phyloP scores from a whole-genome alignment of 1,284 basidiomycete species.

The Sparassis latifolia region DNA sequence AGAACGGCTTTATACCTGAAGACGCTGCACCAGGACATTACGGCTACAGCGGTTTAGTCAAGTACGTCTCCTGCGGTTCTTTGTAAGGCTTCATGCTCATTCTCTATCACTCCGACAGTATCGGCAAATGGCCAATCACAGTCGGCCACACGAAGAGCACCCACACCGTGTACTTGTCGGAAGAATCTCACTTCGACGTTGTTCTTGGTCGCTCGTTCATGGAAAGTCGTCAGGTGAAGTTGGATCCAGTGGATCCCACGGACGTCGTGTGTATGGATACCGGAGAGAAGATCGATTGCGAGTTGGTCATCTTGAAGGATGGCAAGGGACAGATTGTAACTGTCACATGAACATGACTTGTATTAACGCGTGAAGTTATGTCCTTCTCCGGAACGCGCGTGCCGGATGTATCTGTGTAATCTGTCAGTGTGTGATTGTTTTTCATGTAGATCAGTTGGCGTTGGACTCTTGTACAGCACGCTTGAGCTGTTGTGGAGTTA shows the following conservation, averaged over 20 bases:
- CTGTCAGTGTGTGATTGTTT: no score
- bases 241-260: conserved; percentile 81
- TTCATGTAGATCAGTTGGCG: no score
- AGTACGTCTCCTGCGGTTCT: conserved; percentile 28
- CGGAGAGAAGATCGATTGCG: conserved; percentile 90
- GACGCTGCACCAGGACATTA: conserved; percentile 81
- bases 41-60: conserved; percentile 80
- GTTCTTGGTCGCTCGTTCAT: conserved; percentile 93
- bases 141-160: conserved; percentile 37
- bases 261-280: conserved; percentile 91
- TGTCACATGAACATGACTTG: conserved; percentile 49
- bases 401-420: background rate
- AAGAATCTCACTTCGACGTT: conserved; percentile 96
- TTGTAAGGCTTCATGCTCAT: background rate
- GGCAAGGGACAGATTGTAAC: conserved; percentile 84
- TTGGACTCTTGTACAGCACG: no score
- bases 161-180: conserved; percentile 72
- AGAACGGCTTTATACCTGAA: conserved; percentile 84
- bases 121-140: conserved; percentile 78
- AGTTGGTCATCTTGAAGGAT: conserved; percentile 85
- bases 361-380: background rate
- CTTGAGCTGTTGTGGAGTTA: no score
- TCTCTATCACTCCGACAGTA: conserved; percentile 25
- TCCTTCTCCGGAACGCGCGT: background rate
- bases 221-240: conserved; percentile 83